phyloP scores from a whole-genome alignment of 306 rosid species.

The Acacia melanoxylon region DNA sequence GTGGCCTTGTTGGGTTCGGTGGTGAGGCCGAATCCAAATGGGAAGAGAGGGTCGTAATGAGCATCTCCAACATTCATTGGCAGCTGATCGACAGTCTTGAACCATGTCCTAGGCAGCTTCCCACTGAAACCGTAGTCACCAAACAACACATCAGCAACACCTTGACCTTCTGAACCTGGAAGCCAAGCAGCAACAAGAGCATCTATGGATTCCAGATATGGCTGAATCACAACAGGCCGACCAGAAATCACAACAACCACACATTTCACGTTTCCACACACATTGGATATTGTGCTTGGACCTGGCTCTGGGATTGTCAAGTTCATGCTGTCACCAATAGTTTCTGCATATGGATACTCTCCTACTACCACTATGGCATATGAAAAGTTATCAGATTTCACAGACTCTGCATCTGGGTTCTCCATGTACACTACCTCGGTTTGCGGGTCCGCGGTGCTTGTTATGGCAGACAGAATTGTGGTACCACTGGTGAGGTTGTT shows the following conservation, averaged over 20 bases:
- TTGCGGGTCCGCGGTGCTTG: conserved; percentile 37
- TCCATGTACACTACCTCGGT: conserved; percentile 45
- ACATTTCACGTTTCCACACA: conserved; percentile 44
- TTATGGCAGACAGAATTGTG: conserved; percentile 48
- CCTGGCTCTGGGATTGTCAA: conserved; percentile 43
- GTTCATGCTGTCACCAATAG: conserved; percentile 43
- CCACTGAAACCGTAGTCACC: conserved; percentile 57
- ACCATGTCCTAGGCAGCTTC: conserved; percentile 57
- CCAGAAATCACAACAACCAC: conserved; percentile 52
- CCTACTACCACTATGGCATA: conserved; percentile 52
- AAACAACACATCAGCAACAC: conserved; percentile 50
- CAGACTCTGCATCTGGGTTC: conserved; percentile 43
- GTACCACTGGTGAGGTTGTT: conserved; percentile 30
- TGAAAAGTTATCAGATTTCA: conserved; percentile 43
- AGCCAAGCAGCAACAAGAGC: conserved; percentile 54
- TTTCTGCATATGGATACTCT: conserved; percentile 56
- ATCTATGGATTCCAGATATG: conserved; percentile 38
- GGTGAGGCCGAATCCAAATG: conserved; percentile 53
- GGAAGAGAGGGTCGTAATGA: conserved; percentile 54
- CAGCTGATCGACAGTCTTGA: conserved; percentile 49
- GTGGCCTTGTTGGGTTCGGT: conserved; percentile 34
- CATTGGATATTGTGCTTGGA: conserved; percentile 41
- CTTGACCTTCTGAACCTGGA: conserved; percentile 58
- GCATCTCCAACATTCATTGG: conserved; percentile 58
- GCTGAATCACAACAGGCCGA: conserved; percentile 50